These are phyloP conservation scores for Amanita subjunquillea DNA, from an alignment of 768 basidiomycete species.

Conservation along the genomic window DNA sequence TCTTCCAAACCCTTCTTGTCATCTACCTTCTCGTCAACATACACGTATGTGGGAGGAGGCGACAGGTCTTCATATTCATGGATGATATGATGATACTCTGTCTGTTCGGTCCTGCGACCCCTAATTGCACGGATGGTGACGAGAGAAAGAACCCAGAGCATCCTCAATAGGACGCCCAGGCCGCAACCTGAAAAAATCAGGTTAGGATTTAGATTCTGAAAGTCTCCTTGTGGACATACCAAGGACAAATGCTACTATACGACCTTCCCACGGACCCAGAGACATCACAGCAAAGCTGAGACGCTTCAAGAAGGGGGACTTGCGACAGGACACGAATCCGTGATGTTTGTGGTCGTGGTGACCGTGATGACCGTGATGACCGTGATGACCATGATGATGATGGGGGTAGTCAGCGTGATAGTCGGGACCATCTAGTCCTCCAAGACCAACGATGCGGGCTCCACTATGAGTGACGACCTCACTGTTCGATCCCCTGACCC, in stretches of 20 bases:
- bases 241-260: constrained; percentile 74
- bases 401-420: neutral
- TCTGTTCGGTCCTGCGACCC: constrained; percentile 28
- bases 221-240: constrained; percentile 26
- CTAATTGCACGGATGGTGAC: constrained; percentile 48
- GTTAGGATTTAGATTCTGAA: neutral
- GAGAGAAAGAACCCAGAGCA: constrained; percentile 66
- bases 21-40: constrained; percentile 40
- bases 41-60: constrained; percentile 47
- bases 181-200: constrained; percentile 52
- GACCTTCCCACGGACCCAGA: constrained; percentile 77
- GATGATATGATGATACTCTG: constrained; percentile 26
- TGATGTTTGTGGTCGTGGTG: constrained; percentile 12
- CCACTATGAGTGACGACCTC: neutral
- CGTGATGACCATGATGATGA: neutral
- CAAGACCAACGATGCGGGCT: neutral
- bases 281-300: constrained; percentile 56
- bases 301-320: constrained; percentile 42
- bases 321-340: constrained; percentile 6
- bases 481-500: neutral
- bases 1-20: constrained; percentile 7
- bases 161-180: constrained; percentile 71
- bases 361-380: constrained; percentile 13
- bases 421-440: neutral
- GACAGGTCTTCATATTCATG: constrained; percentile 36